phyloP scores from a whole-genome alignment of 2,329 filamentous ascomycete species.

The Penicillium sp. region DNA sequence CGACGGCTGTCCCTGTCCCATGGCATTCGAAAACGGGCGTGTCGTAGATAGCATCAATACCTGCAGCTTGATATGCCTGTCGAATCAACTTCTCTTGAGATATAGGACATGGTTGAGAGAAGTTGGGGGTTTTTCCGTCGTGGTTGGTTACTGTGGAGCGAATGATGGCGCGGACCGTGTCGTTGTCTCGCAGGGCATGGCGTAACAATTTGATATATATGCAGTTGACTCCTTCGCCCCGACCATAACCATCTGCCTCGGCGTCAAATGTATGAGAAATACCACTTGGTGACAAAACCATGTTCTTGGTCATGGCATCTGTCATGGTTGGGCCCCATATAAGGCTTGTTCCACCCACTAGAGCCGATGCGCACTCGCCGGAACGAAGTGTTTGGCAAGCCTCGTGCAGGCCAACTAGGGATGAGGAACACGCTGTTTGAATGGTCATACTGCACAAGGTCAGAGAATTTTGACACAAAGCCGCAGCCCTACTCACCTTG shows the following conservation, averaged over 20 bases:
- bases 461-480: neutral
- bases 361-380: slow-evolving; percentile 24
- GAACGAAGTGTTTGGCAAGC: slow-evolving; percentile 26
- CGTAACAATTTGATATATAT: slow-evolving; percentile 49
- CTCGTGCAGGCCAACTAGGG: slow-evolving; percentile 35
- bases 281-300: slow-evolving; percentile 44
- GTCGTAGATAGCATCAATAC: slow-evolving; percentile 4
- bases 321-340: slow-evolving; percentile 32
- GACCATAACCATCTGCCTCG: slow-evolving; percentile 52
- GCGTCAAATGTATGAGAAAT: slow-evolving; percentile 50
- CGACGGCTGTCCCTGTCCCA: slow-evolving; percentile 20
- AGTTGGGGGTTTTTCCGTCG: slow-evolving; percentile 29
- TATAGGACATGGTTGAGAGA: slow-evolving; percentile 17
- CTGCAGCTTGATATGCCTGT: neutral
- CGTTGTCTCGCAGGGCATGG: slow-evolving; percentile 48
- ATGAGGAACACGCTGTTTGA: slow-evolving; percentile 45
- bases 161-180: slow-evolving; percentile 35
- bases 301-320: slow-evolving; percentile 16
- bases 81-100: slow-evolving; percentile 12
- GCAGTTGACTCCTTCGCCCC: slow-evolving; percentile 50
- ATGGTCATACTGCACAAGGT: slow-evolving; percentile 28
- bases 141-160: slow-evolving; percentile 30
- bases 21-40: slow-evolving; percentile 24
- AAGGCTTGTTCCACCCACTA: slow-evolving; percentile 40
- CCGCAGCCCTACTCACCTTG: slow-evolving; percentile 16